A percentile compares a stretch with the other conserved stretches of the same genome.
Conservation (phyloP, 2,329 filamentous ascomycete species). For the Verticillium nubilum region DNA sequence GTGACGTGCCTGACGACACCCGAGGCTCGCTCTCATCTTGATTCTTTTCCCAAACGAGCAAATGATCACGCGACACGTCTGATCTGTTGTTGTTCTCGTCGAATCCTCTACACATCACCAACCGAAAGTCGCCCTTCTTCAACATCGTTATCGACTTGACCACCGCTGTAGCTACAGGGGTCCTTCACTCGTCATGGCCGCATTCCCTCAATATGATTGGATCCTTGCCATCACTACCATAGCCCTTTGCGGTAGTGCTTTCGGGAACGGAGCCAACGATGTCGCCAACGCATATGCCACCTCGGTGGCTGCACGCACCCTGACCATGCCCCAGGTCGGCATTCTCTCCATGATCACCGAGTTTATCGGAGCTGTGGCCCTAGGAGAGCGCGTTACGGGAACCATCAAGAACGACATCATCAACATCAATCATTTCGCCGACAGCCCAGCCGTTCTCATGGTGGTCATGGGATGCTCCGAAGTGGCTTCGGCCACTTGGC, state of each 20-base stretch:
- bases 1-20: neutral
- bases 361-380: constrained; percentile 45
- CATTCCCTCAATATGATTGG: constrained; percentile 9
- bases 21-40: neutral
- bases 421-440: constrained; percentile 26
- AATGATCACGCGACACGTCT: neutral
- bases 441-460: constrained; percentile 11
- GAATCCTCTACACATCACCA: neutral
- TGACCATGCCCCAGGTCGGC: constrained; percentile 46
- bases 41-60: neutral
- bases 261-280: constrained; percentile 12
- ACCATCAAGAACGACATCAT: constrained; percentile 40
- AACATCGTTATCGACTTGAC: neutral
- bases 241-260: constrained; percentile 10
- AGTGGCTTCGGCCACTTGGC: constrained; percentile 9
- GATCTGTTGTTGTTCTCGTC: neutral
- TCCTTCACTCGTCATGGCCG: neutral
- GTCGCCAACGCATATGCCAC: constrained; percentile 44
- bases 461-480: constrained; percentile 9
- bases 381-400: constrained; percentile 37
- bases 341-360: constrained; percentile 42
- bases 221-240: constrained; percentile 11
- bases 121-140: neutral
- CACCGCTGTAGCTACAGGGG: neutral
- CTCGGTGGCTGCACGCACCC: constrained; percentile 42